Conservation (phyloP, 345 rosid genomes). For the Citrus inodora region DNA sequence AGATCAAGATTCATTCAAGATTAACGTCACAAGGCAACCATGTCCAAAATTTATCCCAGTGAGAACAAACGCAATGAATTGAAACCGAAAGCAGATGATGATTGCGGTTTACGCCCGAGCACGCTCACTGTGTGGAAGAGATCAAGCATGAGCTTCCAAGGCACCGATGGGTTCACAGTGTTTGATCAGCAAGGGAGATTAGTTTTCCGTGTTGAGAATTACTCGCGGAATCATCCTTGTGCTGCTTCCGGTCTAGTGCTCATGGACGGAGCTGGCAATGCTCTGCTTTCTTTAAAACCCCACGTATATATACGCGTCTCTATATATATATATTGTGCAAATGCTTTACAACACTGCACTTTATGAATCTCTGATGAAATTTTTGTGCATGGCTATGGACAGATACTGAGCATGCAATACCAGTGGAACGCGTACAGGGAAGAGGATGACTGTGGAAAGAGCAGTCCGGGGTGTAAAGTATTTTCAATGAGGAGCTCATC, state of each 20-base stretch:
- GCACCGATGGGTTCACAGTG: slow-evolving; percentile 56
- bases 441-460: slow-evolving; percentile 17
- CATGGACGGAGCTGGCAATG: slow-evolving; percentile 54
- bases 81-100: background rate
- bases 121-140: slow-evolving; percentile 47
- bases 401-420: slow-evolving; percentile 37
- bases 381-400: background rate
- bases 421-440: slow-evolving; percentile 49
- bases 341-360: too few relatives aligned
- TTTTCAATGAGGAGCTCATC: slow-evolving; percentile 43
- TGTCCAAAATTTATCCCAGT: slow-evolving; percentile 45
- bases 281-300: slow-evolving; percentile 39
- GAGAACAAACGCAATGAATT: background rate
- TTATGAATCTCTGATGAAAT: too few relatives aligned
- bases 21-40: background rate
- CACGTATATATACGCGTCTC: slow-evolving; percentile 16
- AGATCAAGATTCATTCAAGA: too few relatives aligned
- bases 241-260: slow-evolving; percentile 31
- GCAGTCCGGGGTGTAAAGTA: slow-evolving; percentile 11
- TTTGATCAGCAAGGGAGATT: slow-evolving; percentile 36
- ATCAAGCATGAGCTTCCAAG: slow-evolving; percentile 59
- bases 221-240: slow-evolving; percentile 34
- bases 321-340: too few relatives aligned
- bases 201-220: slow-evolving; percentile 49
- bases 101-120: background rate